Percentiles rank a stretch among this genome's conserved stretches.
phyloP scores from a whole-genome alignment of 2,329 filamentous ascomycete genomes.

The Didymella exigua region DNA sequence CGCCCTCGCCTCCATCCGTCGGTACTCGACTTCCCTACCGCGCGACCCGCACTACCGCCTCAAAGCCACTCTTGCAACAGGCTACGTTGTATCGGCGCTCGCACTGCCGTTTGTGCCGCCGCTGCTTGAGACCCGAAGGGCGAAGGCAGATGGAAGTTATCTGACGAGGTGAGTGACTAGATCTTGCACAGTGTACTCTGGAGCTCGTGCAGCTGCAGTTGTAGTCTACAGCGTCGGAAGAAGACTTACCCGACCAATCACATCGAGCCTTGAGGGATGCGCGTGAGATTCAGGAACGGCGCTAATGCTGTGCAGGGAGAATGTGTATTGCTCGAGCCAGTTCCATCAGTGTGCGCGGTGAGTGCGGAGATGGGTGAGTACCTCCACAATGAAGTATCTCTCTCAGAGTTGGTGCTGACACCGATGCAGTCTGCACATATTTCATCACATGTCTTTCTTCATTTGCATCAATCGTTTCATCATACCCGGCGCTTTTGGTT shows the following conservation, averaged over 20 bases:
- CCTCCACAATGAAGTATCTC: no score
- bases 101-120: conserved; percentile 50
- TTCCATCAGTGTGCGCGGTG: conserved; percentile 35
- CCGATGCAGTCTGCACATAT: neutral
- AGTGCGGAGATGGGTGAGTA: no score
- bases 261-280: neutral
- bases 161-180: conserved; percentile 42
- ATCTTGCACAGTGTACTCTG: neutral
- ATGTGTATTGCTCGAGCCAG: conserved; percentile 34
- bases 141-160: conserved; percentile 46
- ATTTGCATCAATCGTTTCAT: neutral
- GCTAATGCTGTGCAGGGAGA: conserved; percentile 28
- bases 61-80: conserved; percentile 45
- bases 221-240: conserved; percentile 8
- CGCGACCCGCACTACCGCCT: conserved; percentile 45
- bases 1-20: conserved; percentile 40
- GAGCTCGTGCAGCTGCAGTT: neutral
- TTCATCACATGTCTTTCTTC: neutral
- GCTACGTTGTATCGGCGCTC: conserved; percentile 47
- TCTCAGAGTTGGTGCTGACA: no score
- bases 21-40: conserved; percentile 44
- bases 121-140: conserved; percentile 44
- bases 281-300: neutral
- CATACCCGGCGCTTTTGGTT: neutral
- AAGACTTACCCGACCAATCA: conserved; percentile 5